Evolutionary conservation across 1,284 basidiomycete genomes (phyloP).

Genomic region (Ceratobasidium sp.): DNA sequence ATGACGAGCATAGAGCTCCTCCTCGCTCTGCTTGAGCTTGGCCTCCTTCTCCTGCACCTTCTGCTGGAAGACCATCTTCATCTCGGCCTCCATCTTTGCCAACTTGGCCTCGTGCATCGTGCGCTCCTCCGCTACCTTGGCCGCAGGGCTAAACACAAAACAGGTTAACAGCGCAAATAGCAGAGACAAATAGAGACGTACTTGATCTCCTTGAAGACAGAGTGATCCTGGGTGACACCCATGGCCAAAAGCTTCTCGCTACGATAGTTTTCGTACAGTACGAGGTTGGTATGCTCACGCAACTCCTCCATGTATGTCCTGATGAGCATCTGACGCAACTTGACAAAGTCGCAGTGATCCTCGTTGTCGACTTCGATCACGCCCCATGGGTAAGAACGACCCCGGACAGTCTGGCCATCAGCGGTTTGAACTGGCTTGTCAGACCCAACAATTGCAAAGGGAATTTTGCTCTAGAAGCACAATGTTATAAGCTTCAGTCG

Average conservation of each 20-base stretch:
- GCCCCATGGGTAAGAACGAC: constrained; percentile 95
- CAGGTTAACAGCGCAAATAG: neutral
- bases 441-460: constrained; percentile 95
- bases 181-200: constrained; percentile 54
- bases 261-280: constrained; percentile 95
- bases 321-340: constrained; percentile 97
- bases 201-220: constrained; percentile 99
- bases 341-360: constrained; percentile 97
- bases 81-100: constrained; percentile 98
- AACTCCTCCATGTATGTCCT: constrained; percentile 98
- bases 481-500: neutral
- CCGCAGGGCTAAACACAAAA: constrained; percentile 74
- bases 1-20: constrained; percentile 96
- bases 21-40: constrained; percentile 97
- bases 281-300: constrained; percentile 90
- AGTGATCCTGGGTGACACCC: constrained; percentile 95
- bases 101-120: constrained; percentile 93
- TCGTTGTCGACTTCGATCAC: constrained; percentile 98
- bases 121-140: constrained; percentile 93
- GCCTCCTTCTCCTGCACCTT: constrained; percentile 98
- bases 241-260: constrained; percentile 92
- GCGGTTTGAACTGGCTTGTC: constrained; percentile 79
- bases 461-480: constrained; percentile 79
- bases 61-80: constrained; percentile 99
- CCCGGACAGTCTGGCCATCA: constrained; percentile 88